phyloP scores from a whole-genome alignment of 768 basidiomycete genomes.

The Mycena olivaceomarginata region DNA sequence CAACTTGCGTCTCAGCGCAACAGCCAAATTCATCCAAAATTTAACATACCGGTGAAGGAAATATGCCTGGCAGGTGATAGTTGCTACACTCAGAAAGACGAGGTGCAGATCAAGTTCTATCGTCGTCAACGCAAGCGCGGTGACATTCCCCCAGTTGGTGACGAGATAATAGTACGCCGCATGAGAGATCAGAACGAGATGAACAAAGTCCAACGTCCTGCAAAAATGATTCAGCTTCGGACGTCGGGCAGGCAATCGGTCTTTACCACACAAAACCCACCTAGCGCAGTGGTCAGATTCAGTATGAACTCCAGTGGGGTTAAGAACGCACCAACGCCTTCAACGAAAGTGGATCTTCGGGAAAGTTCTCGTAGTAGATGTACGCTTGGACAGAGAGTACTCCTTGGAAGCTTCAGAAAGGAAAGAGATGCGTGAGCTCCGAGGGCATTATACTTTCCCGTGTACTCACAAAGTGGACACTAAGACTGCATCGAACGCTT shows the following conservation, averaged over 20 bases:
- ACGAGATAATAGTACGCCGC: conserved; percentile 47
- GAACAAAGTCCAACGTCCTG: conserved; percentile 45
- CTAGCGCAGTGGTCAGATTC: background rate
- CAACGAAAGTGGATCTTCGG: conserved; percentile 10
- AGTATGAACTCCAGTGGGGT: background rate
- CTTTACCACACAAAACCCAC: conserved; percentile 15
- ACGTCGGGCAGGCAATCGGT: conserved; percentile 6
- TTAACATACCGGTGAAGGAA: conserved; percentile 41
- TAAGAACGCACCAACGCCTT: conserved; percentile 39
- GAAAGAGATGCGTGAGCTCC: background rate
- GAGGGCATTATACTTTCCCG: background rate
- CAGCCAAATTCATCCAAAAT: background rate
- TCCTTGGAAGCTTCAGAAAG: conserved; percentile 27
- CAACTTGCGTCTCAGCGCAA: background rate
- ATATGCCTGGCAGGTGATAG: conserved; percentile 41
- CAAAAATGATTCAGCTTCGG: background rate
- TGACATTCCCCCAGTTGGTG: conserved; percentile 39
- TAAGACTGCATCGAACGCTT: background rate
- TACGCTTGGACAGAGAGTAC: conserved; percentile 38
- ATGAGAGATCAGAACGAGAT: conserved; percentile 44
- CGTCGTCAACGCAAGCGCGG: conserved; percentile 28
- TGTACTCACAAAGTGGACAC: background rate
- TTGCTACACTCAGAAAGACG: conserved; percentile 38
- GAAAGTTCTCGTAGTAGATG: conserved; percentile 27
- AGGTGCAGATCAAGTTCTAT: conserved; percentile 38